A percentile compares a stretch with the other conserved stretches of the same genome.
Evolutionary conservation across 177 flowering plant genomes (phyloP).

Genomic region (Vitis hybrid): DNA sequence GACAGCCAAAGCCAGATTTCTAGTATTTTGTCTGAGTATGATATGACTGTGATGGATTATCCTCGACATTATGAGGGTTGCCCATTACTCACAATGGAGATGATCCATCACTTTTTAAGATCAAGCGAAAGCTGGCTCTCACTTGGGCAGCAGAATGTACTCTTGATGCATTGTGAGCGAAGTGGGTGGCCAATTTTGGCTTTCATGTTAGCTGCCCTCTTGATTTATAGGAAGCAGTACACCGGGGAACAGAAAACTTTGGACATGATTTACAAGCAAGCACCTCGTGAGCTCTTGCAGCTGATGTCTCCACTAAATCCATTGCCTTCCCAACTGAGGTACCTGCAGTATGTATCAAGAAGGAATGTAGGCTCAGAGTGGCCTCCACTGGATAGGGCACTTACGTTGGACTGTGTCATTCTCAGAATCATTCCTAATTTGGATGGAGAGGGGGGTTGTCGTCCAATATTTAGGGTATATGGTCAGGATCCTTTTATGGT

Average conservation of each 20-base stretch:
- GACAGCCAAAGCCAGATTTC: constrained; percentile 40
- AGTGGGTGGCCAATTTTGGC: constrained; percentile 71
- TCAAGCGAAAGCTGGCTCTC: constrained; percentile 67
- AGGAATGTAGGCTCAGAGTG: constrained; percentile 61
- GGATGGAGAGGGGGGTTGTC: constrained; percentile 60
- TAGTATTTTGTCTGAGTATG: constrained; percentile 40
- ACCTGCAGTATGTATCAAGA: constrained; percentile 64
- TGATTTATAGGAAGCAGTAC: constrained; percentile 53
- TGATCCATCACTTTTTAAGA: constrained; percentile 61
- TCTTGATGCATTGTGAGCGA: constrained; percentile 62
- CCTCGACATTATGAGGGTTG: constrained; percentile 65
- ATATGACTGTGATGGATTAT: constrained; percentile 67
- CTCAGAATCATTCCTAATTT: constrained; percentile 47
- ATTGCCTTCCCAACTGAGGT: constrained; percentile 63
- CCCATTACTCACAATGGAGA: constrained; percentile 59
- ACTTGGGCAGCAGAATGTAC: constrained; percentile 52
- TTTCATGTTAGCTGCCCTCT: constrained; percentile 62
- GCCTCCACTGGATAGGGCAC: constrained; percentile 61
- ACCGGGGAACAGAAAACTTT: constrained; percentile 57
- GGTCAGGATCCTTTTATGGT: constrained; percentile 58
- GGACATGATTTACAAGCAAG: constrained; percentile 67
- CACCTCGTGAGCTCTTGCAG: constrained; percentile 56
- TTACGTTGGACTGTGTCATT: constrained; percentile 60
- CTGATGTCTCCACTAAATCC: constrained; percentile 62
- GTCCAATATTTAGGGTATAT: constrained; percentile 61